Evolutionary conservation across 2,329 filamentous ascomycete species (phyloP).

Genomic region (Fonsecaea monophora): DNA sequence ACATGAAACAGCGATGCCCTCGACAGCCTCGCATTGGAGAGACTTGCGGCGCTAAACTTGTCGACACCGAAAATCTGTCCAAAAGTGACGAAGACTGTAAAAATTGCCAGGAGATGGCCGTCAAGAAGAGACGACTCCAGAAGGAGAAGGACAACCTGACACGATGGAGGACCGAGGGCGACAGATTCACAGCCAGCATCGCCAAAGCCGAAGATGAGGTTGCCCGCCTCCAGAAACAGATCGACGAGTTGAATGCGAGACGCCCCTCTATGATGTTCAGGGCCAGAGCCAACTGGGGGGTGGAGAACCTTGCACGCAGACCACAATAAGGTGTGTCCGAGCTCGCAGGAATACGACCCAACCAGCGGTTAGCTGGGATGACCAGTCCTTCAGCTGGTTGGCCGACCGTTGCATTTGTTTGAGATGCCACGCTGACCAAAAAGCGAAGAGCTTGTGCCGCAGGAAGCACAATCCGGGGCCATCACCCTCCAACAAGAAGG

Average conservation of each 20-base stretch:
- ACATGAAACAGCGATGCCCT: slow-evolving; percentile 40
- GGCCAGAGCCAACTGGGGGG: background rate
- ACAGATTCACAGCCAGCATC: slow-evolving; percentile 36
- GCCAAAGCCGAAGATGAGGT: slow-evolving; percentile 34
- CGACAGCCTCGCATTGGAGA: slow-evolving; percentile 40
- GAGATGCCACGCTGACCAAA: background rate
- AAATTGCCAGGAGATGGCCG: slow-evolving; percentile 37
- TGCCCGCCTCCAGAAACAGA: slow-evolving; percentile 27
- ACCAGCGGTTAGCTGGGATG: slow-evolving; percentile 19
- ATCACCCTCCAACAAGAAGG: background rate
- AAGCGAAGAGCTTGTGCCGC: background rate
- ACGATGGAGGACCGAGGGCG: slow-evolving; percentile 36
- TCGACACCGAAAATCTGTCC: slow-evolving; percentile 30
- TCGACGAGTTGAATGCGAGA: slow-evolving; percentile 30
- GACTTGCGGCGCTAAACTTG: slow-evolving; percentile 37
- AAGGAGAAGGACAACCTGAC: slow-evolving; percentile 36
- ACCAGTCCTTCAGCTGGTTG: background rate
- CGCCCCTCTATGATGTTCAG: slow-evolving; percentile 25
- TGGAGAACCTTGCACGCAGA: background rate
- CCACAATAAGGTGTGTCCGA: slow-evolving; percentile 3
- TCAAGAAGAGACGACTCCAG: slow-evolving; percentile 34
- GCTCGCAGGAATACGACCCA: background rate
- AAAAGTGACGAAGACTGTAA: slow-evolving; percentile 33
- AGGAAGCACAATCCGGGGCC: background rate
- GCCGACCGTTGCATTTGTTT: background rate